Evolutionary conservation across 2,329 filamentous ascomycete genomes (phyloP).

Genomic region (Pseudopithomyces maydicus): DNA sequence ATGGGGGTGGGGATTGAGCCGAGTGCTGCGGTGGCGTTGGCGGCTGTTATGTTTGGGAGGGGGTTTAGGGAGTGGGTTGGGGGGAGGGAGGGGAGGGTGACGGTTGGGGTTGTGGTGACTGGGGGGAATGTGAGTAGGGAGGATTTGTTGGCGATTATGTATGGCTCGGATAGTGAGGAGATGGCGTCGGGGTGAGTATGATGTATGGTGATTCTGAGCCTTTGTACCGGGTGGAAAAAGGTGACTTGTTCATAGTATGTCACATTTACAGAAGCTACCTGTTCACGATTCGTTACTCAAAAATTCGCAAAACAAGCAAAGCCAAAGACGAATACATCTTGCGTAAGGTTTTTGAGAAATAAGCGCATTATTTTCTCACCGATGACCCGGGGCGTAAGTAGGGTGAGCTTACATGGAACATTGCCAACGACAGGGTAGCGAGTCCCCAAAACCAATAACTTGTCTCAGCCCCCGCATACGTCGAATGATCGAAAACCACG

Average conservation of each 20-base stretch:
- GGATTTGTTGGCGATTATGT: background rate
- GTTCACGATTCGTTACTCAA: background rate
- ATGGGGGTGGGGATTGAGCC: conserved; percentile 13
- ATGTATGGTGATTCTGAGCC: too few species aligned
- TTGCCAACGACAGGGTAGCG: background rate
- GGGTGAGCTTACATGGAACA: conserved; percentile 1
- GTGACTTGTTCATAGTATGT: too few species aligned
- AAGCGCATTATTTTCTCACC: background rate
- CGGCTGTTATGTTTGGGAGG: conserved; percentile 9
- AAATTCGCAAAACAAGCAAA: background rate
- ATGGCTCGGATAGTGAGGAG: background rate
- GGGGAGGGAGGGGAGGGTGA: background rate
- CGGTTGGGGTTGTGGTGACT: conserved; percentile 12
- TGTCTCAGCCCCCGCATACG: background rate
- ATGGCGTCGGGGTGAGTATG: background rate
- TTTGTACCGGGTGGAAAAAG: too few species aligned
- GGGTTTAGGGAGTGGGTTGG: conserved; percentile 8
- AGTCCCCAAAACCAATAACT: background rate
- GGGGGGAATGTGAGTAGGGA: conserved; percentile 6
- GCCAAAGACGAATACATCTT: background rate
- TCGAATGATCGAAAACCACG: too few species aligned
- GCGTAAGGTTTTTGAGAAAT: background rate
- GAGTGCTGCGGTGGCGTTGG: conserved; percentile 16
- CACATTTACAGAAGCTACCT: too few species aligned
- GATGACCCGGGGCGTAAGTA: background rate